Evolutionary conservation across 768 basidiomycete species (phyloP).

Genomic region (Collybiopsis confluens): DNA sequence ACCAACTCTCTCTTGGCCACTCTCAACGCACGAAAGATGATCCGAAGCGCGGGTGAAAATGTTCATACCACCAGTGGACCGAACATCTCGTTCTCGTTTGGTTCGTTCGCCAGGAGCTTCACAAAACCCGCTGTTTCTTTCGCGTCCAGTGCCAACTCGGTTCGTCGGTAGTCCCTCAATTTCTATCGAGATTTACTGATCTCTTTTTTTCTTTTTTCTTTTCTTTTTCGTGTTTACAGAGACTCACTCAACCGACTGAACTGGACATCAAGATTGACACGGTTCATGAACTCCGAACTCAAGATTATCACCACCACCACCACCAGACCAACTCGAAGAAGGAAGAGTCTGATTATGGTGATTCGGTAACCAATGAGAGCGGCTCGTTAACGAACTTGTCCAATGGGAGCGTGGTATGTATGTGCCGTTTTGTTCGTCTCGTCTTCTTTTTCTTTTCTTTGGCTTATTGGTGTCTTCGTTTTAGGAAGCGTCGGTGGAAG

Average conservation of each 20-base stretch:
- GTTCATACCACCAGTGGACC: constrained; percentile 22
- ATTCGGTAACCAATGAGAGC: too few species aligned
- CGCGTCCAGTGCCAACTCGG: background rate
- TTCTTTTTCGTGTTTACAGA: background rate
- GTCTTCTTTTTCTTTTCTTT: too few species aligned
- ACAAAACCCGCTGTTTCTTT: constrained; percentile 5
- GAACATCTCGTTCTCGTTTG: constrained; percentile 14
- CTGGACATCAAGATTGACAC: constrained; percentile 34
- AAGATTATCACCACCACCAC: background rate
- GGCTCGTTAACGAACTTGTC: background rate
- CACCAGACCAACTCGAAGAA: background rate
- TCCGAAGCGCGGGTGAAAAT: constrained; percentile 30
- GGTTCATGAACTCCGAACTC: constrained; percentile 15
- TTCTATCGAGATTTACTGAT: background rate
- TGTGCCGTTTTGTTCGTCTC: too few species aligned
- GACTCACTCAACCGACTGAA: constrained; percentile 15
- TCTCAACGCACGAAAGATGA: constrained; percentile 40
- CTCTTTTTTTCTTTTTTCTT: background rate
- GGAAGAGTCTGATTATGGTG: constrained; percentile 1
- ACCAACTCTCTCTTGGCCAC: constrained; percentile 51
- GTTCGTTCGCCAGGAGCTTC: background rate
- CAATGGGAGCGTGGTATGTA: background rate
- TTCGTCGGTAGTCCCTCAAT: background rate
- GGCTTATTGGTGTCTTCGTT: too few species aligned
- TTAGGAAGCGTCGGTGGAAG: too few species aligned